Evolutionary conservation across 139 green algal species (phyloP), one percentile per base, ranked within the genome.

Genomic region (Ettlia oleoabundans): DNA sequence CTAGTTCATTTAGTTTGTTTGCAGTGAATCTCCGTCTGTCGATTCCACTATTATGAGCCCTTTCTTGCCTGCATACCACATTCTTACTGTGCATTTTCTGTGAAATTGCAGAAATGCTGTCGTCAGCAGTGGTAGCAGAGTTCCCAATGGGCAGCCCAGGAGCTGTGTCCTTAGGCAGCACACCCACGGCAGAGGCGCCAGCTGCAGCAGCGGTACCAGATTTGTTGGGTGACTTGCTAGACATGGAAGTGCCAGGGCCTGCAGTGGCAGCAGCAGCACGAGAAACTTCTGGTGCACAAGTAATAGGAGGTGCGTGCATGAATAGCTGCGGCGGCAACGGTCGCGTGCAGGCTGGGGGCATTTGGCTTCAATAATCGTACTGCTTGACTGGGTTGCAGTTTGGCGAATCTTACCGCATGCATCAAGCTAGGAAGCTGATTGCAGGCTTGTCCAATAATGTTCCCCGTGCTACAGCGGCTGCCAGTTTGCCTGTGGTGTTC

Each of bases 181-280:
- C 71, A 3, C 47, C 71, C 71, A 66, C 70, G 19, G 70, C 43
- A 32, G 42, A 42, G 24, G 69, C 69, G 35, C 42, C 68, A 64
- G 70, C 71, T 19, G 30, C 77, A 35, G 35, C 76, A 1, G 47
- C 63, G 4, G 61, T 78, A n/a, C 83, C 63, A 24, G 88, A 92
- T 76, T 68, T 93, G 42, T 84, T 95, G 32, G 93, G 91, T 1
- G 93, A 97, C 78, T 85, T 97, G 67, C 88, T 96, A 68, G 91
- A 94, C 65, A 52, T 96, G 80, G 89, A 81, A 26, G 84, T 77
- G 32, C 63, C 63, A 4, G 72, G 75, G 37, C 66, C 7, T n/a
- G n/a, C n/a, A n/a, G 51, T 74, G 32, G 28, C 86, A 30, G 86
- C 84, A 40, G 18, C 86, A 3, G 73, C 82, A 13, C 18, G 78